Conservation (phyloP, 306 rosid genomes). For the Potentilla sterilis region DNA sequence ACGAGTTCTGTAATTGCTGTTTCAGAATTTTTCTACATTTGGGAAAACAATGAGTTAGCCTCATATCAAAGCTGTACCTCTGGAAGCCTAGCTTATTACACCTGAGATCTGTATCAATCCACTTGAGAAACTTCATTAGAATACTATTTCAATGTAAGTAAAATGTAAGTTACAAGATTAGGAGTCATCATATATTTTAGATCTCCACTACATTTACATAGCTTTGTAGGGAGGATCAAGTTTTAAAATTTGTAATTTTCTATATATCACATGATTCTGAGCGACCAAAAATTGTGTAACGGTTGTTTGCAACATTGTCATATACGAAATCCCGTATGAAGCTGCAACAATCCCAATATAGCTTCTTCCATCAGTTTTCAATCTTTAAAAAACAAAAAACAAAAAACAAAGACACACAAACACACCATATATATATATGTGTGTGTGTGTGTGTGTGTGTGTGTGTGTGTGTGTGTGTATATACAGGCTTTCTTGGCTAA, state of each 20-base stretch:
- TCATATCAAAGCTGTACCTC: conserved; percentile 3
- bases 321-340: conserved; percentile 68
- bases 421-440: no score
- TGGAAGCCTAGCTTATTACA: not conserved
- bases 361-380: conserved; percentile 10
- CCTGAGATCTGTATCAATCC: not conserved
- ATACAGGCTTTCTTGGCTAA: no score
- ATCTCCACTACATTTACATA: conserved; percentile 9
- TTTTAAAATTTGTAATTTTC: not conserved
- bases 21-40: conserved; percentile 13
- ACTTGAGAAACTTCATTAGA: conserved; percentile 12
- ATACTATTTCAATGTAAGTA: not conserved
- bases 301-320: conserved; percentile 90
- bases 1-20: conserved; percentile 5
- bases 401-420: no score
- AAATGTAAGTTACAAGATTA: conserved; percentile 2
- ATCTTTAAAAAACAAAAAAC: not conserved
- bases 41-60: not conserved
- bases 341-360: conserved; percentile 45
- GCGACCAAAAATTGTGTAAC: conserved; percentile 78
- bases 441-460: no score
- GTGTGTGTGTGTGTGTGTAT: no score
- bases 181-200: conserved; percentile 2
- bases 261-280: conserved; percentile 84
- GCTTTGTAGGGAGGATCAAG: conserved; percentile 2